Percentiles rank a stretch among this genome's conserved stretches.
These are phyloP conservation scores for Penicillium sp. DNA, from an alignment of 2,329 filamentous ascomycete genomes.

Conservation along the genomic window DNA sequence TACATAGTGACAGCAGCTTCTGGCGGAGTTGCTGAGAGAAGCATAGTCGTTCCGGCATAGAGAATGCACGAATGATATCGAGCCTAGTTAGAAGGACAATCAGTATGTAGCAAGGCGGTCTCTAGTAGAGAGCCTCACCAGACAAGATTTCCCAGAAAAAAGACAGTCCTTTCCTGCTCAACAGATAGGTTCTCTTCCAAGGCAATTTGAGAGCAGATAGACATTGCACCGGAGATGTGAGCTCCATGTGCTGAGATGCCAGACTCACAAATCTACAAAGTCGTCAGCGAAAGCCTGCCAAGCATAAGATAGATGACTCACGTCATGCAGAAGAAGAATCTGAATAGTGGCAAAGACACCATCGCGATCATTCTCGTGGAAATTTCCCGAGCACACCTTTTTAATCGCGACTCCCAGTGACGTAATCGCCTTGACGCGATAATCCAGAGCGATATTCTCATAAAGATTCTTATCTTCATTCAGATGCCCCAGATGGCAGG, in stretches of 20 bases:
- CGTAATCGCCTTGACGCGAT: slow-evolving; percentile 27
- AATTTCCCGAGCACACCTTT: slow-evolving; percentile 20
- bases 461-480: slow-evolving; percentile 17
- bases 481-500: slow-evolving; percentile 25
- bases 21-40: slow-evolving; percentile 26
- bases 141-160: slow-evolving; percentile 29
- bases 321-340: slow-evolving; percentile 29
- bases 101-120: too few relatives aligned
- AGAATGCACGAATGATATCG: slow-evolving; percentile 29
- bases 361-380: slow-evolving; percentile 26
- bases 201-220: slow-evolving; percentile 27
- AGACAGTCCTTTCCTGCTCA: slow-evolving; percentile 24
- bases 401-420: slow-evolving; percentile 23
- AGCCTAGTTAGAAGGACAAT: slow-evolving; percentile 17
- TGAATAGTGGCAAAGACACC: slow-evolving; percentile 28
- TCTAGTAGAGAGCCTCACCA: slow-evolving; percentile 16
- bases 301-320: slow-evolving; percentile 9
- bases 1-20: slow-evolving; percentile 21
- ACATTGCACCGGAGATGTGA: slow-evolving; percentile 32
- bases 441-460: slow-evolving; percentile 25
- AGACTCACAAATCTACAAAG: slow-evolving; percentile 28
- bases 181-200: slow-evolving; percentile 20
- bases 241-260: slow-evolving; percentile 30
- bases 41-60: slow-evolving; percentile 24
- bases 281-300: too few relatives aligned